Percentiles rank a stretch among this genome's conserved stretches.
Conservation (phyloP, 192 early-diverging fungal species). For the Gryganskiella cystojenkinii region DNA sequence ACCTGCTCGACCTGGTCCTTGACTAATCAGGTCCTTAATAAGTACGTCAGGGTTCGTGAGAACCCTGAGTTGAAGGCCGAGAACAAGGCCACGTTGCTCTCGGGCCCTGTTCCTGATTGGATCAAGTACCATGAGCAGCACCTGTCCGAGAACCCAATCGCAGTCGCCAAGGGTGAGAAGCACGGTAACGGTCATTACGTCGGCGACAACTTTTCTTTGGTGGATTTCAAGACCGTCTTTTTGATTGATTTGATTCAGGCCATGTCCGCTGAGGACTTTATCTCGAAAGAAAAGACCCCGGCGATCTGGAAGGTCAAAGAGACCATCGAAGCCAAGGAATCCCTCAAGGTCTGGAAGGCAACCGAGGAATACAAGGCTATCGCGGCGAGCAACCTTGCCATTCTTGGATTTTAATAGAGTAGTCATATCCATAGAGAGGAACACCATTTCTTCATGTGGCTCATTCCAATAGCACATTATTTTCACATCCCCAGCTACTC, state of each 20-base stretch:
- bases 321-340: neutral
- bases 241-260: neutral
- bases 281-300: constrained; percentile 7
- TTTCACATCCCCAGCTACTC: too few relatives aligned
- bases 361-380: constrained; percentile 4
- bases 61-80: constrained; percentile 16
- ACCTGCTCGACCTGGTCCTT: constrained; percentile 29
- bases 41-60: constrained; percentile 6
- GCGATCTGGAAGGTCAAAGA: constrained; percentile 7
- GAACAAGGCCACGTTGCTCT: constrained; percentile 8
- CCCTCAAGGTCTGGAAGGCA: neutral
- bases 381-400: neutral
- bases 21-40: neutral
- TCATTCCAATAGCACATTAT: too few relatives aligned
- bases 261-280: neutral
- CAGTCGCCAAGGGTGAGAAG: too few relatives aligned
- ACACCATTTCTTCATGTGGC: too few relatives aligned
- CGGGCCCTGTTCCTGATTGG: neutral
- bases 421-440: too few relatives aligned
- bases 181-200: constrained; percentile 62
- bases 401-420: constrained; percentile 12
- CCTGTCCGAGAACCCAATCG: constrained; percentile 44
- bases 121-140: constrained; percentile 35
- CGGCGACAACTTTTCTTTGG: constrained; percentile 48
- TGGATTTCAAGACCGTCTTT: constrained; percentile 36